phyloP scores from a whole-genome alignment of 129 eudicot genomes.

The Arctium lappa region DNA sequence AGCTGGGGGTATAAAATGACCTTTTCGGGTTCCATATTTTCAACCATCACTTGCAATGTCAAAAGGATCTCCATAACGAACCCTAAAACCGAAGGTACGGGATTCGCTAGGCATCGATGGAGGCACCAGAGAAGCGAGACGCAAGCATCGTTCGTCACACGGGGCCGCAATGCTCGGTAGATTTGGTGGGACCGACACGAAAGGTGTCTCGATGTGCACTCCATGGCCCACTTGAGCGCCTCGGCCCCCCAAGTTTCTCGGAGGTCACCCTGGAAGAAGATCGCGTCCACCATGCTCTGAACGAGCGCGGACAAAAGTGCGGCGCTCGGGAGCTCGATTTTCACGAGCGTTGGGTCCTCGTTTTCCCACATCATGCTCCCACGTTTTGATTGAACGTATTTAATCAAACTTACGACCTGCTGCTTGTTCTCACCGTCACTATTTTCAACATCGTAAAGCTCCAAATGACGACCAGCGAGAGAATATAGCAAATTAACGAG shows the following conservation, averaged over 20 bases:
- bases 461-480: constrained; percentile 97
- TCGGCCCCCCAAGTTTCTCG: constrained; percentile 98
- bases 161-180: constrained; percentile 92
- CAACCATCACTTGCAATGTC: constrained; percentile 98
- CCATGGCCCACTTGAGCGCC: constrained; percentile 99
- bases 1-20: constrained; percentile 96
- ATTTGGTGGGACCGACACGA: constrained; percentile 98
- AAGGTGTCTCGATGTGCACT: constrained; percentile 95
- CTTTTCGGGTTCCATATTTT: constrained; percentile 97
- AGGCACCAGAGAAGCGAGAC: constrained; percentile 93
- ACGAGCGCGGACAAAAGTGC: constrained; percentile 97
- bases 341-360: constrained; percentile 86
- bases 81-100: constrained; percentile 88
- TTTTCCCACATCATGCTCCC: constrained; percentile 99
- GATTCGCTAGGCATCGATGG: constrained; percentile 87
- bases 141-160: constrained; percentile 90
- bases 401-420: constrained; percentile 92
- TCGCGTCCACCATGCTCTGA: constrained; percentile 98
- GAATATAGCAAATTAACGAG: constrained; percentile 93
- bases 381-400: constrained; percentile 94
- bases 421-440: constrained; percentile 96
- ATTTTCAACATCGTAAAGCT: constrained; percentile 90
- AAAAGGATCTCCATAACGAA: constrained; percentile 87
- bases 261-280: constrained; percentile 93
- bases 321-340: constrained; percentile 94